These are phyloP conservation scores for Bondarzewia mesenterica DNA, from an alignment of 1,284 basidiomycete genomes.

Conservation along the genomic window DNA sequence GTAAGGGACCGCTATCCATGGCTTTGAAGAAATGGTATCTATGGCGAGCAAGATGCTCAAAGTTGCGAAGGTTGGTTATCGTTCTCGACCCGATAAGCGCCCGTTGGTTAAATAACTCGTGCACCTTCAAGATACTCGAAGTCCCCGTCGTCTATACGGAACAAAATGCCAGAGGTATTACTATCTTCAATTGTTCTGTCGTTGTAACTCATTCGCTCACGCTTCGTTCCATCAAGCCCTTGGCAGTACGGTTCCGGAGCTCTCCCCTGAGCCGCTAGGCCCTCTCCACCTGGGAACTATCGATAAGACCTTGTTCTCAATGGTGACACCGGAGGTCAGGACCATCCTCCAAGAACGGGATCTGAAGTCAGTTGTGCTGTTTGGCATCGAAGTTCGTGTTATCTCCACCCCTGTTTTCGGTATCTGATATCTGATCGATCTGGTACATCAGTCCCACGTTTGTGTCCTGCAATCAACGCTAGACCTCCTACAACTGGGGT, in stretches of 20 bases:
- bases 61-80: slow-evolving; percentile 59
- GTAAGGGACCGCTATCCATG: slow-evolving; percentile 48
- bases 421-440: slow-evolving; percentile 1
- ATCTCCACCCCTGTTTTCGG: not conserved
- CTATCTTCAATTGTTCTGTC: slow-evolving; percentile 5
- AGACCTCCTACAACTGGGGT: slow-evolving; percentile 48
- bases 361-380: slow-evolving; percentile 60
- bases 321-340: slow-evolving; percentile 66
- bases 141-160: slow-evolving; percentile 76
- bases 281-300: slow-evolving; percentile 50
- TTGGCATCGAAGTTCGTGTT: slow-evolving; percentile 74
- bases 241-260: slow-evolving; percentile 60
- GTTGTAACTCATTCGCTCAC: not conserved
- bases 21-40: slow-evolving; percentile 61
- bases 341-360: slow-evolving; percentile 40
- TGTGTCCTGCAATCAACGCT: slow-evolving; percentile 82
- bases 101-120: not conserved
- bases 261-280: slow-evolving; percentile 52
- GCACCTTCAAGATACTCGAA: slow-evolving; percentile 40
- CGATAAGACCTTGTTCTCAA: slow-evolving; percentile 77
- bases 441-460: slow-evolving; percentile 61
- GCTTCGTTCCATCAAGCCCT: slow-evolving; percentile 41
- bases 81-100: not conserved
- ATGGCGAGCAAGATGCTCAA: slow-evolving; percentile 72
- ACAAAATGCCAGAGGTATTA: slow-evolving; percentile 78